Percentiles rank a stretch among this genome's conserved stretches.
Conservation (phyloP, 768 basidiomycete genomes). For the Russula earlei region DNA sequence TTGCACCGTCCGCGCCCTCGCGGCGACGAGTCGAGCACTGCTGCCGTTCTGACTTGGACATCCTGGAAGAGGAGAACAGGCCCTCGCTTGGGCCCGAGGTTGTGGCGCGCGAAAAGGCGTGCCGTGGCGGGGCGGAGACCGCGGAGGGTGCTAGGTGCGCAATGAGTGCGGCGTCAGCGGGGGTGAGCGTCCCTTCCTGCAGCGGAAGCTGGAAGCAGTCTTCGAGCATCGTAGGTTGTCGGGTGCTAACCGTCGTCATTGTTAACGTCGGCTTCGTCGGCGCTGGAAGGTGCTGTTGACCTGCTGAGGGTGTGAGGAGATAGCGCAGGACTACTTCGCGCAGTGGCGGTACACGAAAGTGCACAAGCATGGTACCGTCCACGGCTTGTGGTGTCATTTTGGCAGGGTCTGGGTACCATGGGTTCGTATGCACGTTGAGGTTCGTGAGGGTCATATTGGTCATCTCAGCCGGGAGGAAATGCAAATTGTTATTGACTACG, state of each 20-base stretch:
- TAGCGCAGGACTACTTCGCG: slow-evolving; percentile 17
- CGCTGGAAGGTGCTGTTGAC: background rate
- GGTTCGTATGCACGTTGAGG: slow-evolving; percentile 17
- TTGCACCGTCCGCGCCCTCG: background rate
- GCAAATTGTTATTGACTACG: slow-evolving; percentile 16
- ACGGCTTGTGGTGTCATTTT: background rate
- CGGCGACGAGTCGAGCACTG: too few species aligned
- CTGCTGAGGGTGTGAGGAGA: slow-evolving; percentile 11
- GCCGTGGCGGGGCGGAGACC: slow-evolving; percentile 8
- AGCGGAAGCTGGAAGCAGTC: slow-evolving; percentile 13
- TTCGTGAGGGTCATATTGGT: slow-evolving; percentile 9
- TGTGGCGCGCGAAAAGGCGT: slow-evolving; percentile 14
- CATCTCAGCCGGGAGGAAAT: slow-evolving; percentile 19
- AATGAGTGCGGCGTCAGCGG: slow-evolving; percentile 2
- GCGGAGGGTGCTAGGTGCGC: slow-evolving; percentile 9
- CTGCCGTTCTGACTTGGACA: background rate
- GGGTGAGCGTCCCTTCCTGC: slow-evolving; percentile 12
- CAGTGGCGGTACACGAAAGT: slow-evolving; percentile 13
- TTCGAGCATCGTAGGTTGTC: slow-evolving; percentile 8
- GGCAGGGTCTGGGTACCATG: slow-evolving; percentile 13
- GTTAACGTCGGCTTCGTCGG: background rate
- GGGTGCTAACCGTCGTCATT: background rate
- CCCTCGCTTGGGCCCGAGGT: slow-evolving; percentile 6
- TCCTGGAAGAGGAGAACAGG: background rate
- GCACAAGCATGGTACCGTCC: background rate